phyloP scores from a whole-genome alignment of 1,284 basidiomycete species.

The Marasmius sp. region DNA sequence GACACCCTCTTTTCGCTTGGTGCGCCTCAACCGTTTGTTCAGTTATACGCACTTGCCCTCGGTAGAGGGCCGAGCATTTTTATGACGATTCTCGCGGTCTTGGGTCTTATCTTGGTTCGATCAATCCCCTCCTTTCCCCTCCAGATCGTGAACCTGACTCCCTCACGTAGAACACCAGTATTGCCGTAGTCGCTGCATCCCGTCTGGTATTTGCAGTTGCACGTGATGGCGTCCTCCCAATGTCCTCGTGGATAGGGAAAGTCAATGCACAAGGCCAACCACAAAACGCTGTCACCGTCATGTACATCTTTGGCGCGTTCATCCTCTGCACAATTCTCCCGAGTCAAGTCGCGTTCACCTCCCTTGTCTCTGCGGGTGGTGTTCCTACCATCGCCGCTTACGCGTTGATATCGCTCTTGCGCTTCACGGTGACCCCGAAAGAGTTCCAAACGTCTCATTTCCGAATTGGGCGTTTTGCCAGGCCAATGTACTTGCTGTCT shows the following conservation, averaged over 20 bases:
- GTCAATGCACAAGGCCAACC: constrained; percentile 74
- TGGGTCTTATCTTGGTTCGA: constrained; percentile 74
- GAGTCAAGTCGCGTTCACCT: constrained; percentile 84
- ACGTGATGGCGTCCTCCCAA: constrained; percentile 82
- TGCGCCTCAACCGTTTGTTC: constrained; percentile 87
- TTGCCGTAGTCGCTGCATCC: constrained; percentile 82
- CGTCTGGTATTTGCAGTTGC: constrained; percentile 85
- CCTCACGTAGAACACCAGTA: constrained; percentile 70
- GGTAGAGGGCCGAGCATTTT: constrained; percentile 76
- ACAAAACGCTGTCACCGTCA: constrained; percentile 78
- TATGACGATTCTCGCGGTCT: constrained; percentile 78
- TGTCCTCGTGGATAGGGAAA: constrained; percentile 76
- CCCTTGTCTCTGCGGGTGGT: constrained; percentile 78
- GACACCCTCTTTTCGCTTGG: constrained; percentile 69
- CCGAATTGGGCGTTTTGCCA: constrained; percentile 63
- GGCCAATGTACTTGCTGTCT: constrained; percentile 67
- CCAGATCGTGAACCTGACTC: not conserved
- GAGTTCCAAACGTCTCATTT: constrained; percentile 72
- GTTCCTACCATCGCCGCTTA: constrained; percentile 84
- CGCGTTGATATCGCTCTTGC: constrained; percentile 70
- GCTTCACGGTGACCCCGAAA: constrained; percentile 74
- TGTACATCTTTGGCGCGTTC: constrained; percentile 70
- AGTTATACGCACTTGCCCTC: constrained; percentile 77
- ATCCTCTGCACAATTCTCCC: constrained; percentile 83
- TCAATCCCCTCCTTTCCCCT: not conserved